Base-by-base conservation (phyloP, 1,284 basidiomycete species). In the Cutaneotrichosporon cutaneum region DNA sequence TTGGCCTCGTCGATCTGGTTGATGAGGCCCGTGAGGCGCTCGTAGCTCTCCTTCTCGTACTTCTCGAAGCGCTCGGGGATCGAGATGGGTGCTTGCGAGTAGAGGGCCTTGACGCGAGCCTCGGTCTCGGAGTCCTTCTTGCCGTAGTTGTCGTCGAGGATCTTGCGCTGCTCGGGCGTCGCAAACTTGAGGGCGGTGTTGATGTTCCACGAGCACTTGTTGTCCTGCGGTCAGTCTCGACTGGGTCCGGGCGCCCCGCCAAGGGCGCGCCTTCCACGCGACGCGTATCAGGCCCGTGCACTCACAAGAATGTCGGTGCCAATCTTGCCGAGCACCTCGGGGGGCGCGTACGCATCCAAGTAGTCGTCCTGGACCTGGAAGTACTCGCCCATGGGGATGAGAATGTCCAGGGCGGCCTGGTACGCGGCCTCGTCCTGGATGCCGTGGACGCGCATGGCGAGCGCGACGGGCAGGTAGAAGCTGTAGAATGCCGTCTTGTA, bases 401-500 rank as follows among this genome's bases (percentile, higher is more conserved):
- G 86, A 75, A 99, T 95, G 55, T 87, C 85, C 56, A 88, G 83
- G 0, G 95, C 90, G 67, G 87, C 80, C 61, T 89, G 84, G 83
- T 93, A 98, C 5, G 90, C 87, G 14, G 84, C 80, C 35, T 85
- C 80, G 66, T 86, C 83, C 11, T 87, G 86, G 72, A 96, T 86
- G 59, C 87, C 86, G 68, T 85, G 73, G 78, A 85, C 82, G 76
- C 88, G 86, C 88, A 99, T 90, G 24, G 94, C 94, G 63, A 95
- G 87, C 8, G 94, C 94, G 67, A 98, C 93, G 59, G 96, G 94
- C 65, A 99, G 90, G 83, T 98, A 97, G 85, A 98, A 99, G 32
- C 93, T 97, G 82, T 99, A 99, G 82, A 87, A 97, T 0, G 95
- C 92, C 21, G 96, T 98, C 82, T 99, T 99, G 87, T 95, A 98